Evolutionary conservation across 306 rosid genomes (phyloP), one percentile per base, ranked within the genome.

Genomic region (Citrullus mucosospermus): DNA sequence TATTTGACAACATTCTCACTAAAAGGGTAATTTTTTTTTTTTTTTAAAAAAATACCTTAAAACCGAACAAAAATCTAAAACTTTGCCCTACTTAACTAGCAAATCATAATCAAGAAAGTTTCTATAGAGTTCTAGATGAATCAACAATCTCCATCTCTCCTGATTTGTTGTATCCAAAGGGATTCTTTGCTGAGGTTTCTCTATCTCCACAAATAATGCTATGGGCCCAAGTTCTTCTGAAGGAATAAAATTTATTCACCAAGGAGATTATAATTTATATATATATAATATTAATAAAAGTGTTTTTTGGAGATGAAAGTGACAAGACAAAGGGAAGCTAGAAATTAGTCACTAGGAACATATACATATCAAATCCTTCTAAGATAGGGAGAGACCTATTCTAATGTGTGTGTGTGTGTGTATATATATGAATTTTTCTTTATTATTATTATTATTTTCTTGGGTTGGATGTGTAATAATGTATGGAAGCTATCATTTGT

Each of bases 401-500:
- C 66, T 46, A 46, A 6, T 41, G 2, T 8, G 9, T 41, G 2
- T 8, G 9, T 41, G 2, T 41, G 2, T 41, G 7, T 41, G 0
- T 41, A 41, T 41, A 41, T 41, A 41, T 41, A 41, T 22, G 22
- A 22, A 22, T 22, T 22, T 22, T 22, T 3, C 6, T 18, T n/a
- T 57, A 5, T 22, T 63, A 22, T 22, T 22, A 22, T 22, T 22
- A 22, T 22, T 22, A 22, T 2, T 38, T 13, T 15, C 5, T 63
- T 34, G 30, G 16, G 4, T 43, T 43, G 18, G 54, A n/a, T 70
- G 36, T 43, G 55, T 70, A 12, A 46, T 28, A 18, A 28, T 46
- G 16, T 68, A 20, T 71, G 77, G 59, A 71, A 69, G 75, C 12
- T 48, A 71, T 46, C 14, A 28, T 71, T 71, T 73, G 78, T 73